Base-by-base conservation (phyloP, 495 filamentous ascomycete genomes). In the Polyplosphaeria fusca region DNA sequence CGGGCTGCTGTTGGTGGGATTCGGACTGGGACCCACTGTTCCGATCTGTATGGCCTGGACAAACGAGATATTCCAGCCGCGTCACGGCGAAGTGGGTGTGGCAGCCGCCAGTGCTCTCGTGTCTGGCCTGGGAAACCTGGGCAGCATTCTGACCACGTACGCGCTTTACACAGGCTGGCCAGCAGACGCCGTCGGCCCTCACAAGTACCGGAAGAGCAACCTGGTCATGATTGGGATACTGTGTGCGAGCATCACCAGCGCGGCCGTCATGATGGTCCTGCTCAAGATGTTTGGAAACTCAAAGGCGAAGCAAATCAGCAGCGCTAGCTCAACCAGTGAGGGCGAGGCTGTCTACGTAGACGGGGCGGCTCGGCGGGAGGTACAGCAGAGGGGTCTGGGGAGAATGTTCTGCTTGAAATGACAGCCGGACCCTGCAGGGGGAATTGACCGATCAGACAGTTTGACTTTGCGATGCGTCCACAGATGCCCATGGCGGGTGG, bases 11-110 rank as follows among this genome's bases (percentile, higher is more conserved):
- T 83, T 96, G 67, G 84, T 96, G 45, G 90, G 90, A 4, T 96
- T 95, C 69, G 91, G 90, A 3, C 82, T 96, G 4, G 90, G 90
- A 4, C 91, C 90, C 12, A 96, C 90, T 2, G 90, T 96, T 2
- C 90, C 90, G 37, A 89, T 89, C 68, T 89, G 84, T 66, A 95
- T 95, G 89, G 85, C 89, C 52, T 95, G 90, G 90, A 90, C 90
- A 5, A 86, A 81, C 55, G 88, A 94, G 70, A 86, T 94, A 55
- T 95, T 95, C 76, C 90, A 95, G 69, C 82, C 77, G 18, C 85
- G 90, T 3, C 89, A 95, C 64, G 87, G 91, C 26, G 90, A 95
- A 71, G 88, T 95, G 28, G 90, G 90, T 48, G 91, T 95, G 2
- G 90, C 90, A n/a, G 86, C 90, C 37, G 89, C 90, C 1, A 83